phyloP scores from a whole-genome alignment of 768 basidiomycete species.

The Kwoniella dendrophila region DNA sequence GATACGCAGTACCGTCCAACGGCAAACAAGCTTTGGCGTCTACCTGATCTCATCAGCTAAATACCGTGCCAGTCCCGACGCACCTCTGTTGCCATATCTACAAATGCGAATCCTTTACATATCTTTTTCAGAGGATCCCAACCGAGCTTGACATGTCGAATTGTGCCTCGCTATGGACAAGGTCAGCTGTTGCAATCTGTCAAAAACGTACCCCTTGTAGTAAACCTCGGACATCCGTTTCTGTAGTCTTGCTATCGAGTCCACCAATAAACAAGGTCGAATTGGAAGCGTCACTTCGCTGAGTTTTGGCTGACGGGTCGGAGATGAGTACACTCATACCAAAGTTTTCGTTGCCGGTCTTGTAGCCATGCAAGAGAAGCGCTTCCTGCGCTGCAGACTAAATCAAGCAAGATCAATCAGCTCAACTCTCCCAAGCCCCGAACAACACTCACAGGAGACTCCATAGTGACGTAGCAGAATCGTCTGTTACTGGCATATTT shows the following conservation, averaged over 20 bases:
- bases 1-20: conserved; percentile 31
- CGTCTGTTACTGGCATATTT: conserved; percentile 88
- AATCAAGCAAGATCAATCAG: not conserved
- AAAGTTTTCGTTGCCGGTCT: conserved; percentile 61
- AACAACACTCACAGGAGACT: conserved; percentile 68
- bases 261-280: conserved; percentile 87
- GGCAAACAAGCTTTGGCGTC: conserved; percentile 34
- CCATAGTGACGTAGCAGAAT: conserved; percentile 93
- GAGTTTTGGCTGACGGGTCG: conserved; percentile 84
- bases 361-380: conserved; percentile 74
- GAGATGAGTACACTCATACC: conserved; percentile 79
- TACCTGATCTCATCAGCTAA: conserved; percentile 21
- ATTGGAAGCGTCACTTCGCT: conserved; percentile 82
- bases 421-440: not conserved
- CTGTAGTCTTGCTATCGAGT: conserved; percentile 73
- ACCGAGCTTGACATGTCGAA: conserved; percentile 80
- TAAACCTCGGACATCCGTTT: conserved; percentile 73
- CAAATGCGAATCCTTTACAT: conserved; percentile 85
- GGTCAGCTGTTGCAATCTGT: not conserved
- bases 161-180: conserved; percentile 68
- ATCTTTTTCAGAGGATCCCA: conserved; percentile 65
- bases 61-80: conserved; percentile 26
- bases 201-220: conserved; percentile 59
- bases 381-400: conserved; percentile 68
- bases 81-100: conserved; percentile 86